These are phyloP conservation scores for Hygrophorus russula DNA, from an alignment of 768 basidiomycete genomes.

Conservation along the genomic window DNA sequence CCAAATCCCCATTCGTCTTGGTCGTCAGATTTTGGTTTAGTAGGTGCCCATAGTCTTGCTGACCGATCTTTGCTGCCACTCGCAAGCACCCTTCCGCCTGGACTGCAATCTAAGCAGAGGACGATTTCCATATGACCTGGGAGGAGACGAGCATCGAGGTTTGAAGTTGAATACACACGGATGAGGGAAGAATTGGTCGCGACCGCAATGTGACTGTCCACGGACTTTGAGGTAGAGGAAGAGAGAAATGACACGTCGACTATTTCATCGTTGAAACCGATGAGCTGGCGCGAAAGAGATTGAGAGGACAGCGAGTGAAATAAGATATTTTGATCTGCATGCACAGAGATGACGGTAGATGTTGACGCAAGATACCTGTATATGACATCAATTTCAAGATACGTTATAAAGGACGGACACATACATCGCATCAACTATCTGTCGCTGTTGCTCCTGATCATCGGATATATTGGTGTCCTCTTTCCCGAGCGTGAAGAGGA, in stretches of 20 bases:
- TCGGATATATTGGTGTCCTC: conserved; percentile 33
- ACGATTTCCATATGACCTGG: conserved; percentile 90
- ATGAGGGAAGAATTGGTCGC: conserved; percentile 98
- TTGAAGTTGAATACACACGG: conserved; percentile 70
- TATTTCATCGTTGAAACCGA: conserved; percentile 98
- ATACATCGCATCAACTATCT: conserved; percentile 76
- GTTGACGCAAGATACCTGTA: conserved; percentile 56
- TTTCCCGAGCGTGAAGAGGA: conserved; percentile 48
- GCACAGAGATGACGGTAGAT: conserved; percentile 67
- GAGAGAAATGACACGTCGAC: conserved; percentile 80
- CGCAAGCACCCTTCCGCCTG: conserved; percentile 62
- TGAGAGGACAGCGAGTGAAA: conserved; percentile 72
- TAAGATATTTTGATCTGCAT: conserved; percentile 95
- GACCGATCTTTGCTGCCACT: conserved; percentile 91
- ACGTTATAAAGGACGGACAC: conserved; percentile 20
- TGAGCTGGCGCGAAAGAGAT: conserved; percentile 63
- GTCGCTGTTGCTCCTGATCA: conserved; percentile 68
- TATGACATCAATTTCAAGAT: conserved; percentile 9
- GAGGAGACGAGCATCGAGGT: conserved; percentile 76
- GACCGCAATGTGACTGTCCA: conserved; percentile 74
- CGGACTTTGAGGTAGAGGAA: conserved; percentile 15
- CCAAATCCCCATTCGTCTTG: conserved; percentile 40
- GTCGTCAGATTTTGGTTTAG: conserved; percentile 9
- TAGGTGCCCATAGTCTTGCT: conserved; percentile 71
- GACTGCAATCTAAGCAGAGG: conserved; percentile 64